Evolutionary conservation across 2,329 filamentous ascomycete genomes (phyloP).

Genomic region (Lojkania enalia): DNA sequence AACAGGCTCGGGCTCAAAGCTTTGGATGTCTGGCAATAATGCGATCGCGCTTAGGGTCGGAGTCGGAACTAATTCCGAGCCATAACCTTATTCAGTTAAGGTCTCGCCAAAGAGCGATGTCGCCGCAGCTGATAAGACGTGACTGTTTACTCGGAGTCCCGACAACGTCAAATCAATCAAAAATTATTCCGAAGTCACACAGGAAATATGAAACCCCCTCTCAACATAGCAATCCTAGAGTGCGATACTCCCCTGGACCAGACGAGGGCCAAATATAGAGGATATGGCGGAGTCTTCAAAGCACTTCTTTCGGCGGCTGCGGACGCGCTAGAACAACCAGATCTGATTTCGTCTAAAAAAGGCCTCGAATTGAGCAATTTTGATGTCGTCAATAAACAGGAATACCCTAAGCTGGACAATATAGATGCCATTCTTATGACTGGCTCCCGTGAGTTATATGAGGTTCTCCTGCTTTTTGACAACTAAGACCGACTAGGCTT

Average conservation of each 20-base stretch:
- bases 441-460: slow-evolving; percentile 61
- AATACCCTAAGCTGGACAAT: slow-evolving; percentile 73
- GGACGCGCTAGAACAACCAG: slow-evolving; percentile 48
- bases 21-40: too few relatives aligned
- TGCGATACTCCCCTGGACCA: slow-evolving; percentile 75
- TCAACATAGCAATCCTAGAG: slow-evolving; percentile 86
- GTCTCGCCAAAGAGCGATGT: too few relatives aligned
- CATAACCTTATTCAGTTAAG: too few relatives aligned
- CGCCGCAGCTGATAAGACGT: too few relatives aligned
- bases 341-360: slow-evolving; percentile 37
- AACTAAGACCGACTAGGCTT: slow-evolving; percentile 54
- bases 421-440: slow-evolving; percentile 84
- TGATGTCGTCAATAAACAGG: slow-evolving; percentile 68
- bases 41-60: too few relatives aligned
- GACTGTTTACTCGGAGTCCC: too few relatives aligned
- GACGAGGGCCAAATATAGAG: slow-evolving; percentile 66
- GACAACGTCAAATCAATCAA: too few relatives aligned
- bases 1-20: too few relatives aligned
- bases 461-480: not conserved
- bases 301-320: slow-evolving; percentile 57
- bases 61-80: too few relatives aligned
- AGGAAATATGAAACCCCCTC: slow-evolving; percentile 42
- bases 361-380: slow-evolving; percentile 64
- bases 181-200: too few relatives aligned
- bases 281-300: slow-evolving; percentile 68